A percentile compares a stretch with the other conserved stretches of the same genome.
Conservation (phyloP, 2,329 filamentous ascomycete species). For the Colletotrichum spinosum region DNA sequence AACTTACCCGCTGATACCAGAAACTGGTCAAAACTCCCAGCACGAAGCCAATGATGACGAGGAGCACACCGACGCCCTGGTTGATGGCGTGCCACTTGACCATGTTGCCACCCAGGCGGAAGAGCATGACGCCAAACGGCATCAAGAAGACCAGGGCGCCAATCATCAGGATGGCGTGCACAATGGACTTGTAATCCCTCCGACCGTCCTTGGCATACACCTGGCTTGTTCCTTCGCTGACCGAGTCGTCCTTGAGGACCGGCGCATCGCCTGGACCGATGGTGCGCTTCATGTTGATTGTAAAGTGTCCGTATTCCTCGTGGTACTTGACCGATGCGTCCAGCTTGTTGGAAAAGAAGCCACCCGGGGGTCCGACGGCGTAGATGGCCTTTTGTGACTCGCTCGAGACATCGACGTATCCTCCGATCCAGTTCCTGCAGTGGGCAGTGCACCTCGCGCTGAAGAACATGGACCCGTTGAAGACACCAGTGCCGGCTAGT, state of each 20-base stretch:
- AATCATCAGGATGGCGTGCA: slow-evolving; percentile 66
- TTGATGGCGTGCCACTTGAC: slow-evolving; percentile 66
- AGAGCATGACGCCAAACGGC: slow-evolving; percentile 65
- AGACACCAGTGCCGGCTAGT: slow-evolving; percentile 60
- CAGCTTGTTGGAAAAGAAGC: slow-evolving; percentile 54
- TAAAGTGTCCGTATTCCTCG: slow-evolving; percentile 64
- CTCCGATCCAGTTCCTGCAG: slow-evolving; percentile 64
- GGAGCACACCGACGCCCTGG: slow-evolving; percentile 61
- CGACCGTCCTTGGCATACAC: slow-evolving; percentile 41
- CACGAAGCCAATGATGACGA: slow-evolving; percentile 61
- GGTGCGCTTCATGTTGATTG: slow-evolving; percentile 65
- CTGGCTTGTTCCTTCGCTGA: slow-evolving; percentile 50
- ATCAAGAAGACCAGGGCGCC: slow-evolving; percentile 66
- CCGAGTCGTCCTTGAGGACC: slow-evolving; percentile 47
- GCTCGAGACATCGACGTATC: slow-evolving; percentile 62
- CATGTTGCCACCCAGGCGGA: slow-evolving; percentile 60
- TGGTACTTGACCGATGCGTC: slow-evolving; percentile 64
- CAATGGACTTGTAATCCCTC: slow-evolving; percentile 53
- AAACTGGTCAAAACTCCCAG: slow-evolving; percentile 65
- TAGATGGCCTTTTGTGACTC: slow-evolving; percentile 64
- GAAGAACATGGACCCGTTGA: slow-evolving; percentile 59
- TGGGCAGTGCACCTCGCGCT: slow-evolving; percentile 62
- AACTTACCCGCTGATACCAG: slow-evolving; percentile 66
- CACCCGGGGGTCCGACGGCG: slow-evolving; percentile 63
- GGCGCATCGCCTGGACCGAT: slow-evolving; percentile 58